Conservation (phyloP, 495 filamentous ascomycete genomes). For the Trichoderma reesei region DNA sequence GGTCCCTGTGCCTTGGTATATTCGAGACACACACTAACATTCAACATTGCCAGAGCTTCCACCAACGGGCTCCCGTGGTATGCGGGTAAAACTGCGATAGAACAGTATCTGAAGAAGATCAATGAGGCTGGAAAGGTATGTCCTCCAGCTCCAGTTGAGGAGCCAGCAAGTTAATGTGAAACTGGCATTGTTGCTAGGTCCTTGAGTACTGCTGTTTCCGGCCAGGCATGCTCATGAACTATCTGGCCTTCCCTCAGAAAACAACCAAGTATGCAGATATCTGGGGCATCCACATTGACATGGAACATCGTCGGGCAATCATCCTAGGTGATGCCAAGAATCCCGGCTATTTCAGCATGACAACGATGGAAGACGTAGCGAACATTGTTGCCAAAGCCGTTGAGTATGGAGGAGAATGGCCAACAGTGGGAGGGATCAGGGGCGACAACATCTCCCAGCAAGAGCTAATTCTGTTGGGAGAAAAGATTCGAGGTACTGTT, state of each 20-base stretch:
- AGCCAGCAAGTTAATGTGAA: neutral
- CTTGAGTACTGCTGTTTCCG: conserved; percentile 52
- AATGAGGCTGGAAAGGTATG: conserved; percentile 41
- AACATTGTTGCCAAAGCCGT: conserved; percentile 40
- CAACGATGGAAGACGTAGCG: conserved; percentile 38
- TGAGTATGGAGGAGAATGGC: conserved; percentile 48
- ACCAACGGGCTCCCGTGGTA: conserved; percentile 37
- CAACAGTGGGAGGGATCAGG: conserved; percentile 40
- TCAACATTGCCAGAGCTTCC: conserved; percentile 13
- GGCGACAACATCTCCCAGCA: conserved; percentile 34
- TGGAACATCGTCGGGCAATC: conserved; percentile 31
- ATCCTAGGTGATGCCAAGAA: conserved; percentile 19
- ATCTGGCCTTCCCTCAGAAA: conserved; percentile 40
- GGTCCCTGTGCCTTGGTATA: neutral
- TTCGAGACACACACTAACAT: neutral
- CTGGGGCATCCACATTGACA: conserved; percentile 40
- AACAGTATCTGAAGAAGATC: conserved; percentile 39
- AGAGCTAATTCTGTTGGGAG: conserved; percentile 36
- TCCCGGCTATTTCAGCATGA: conserved; percentile 22
- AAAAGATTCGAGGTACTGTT: conserved; percentile 39
- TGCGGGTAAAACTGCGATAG: conserved; percentile 35
- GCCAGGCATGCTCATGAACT: conserved; percentile 45
- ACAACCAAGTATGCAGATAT: conserved; percentile 39
- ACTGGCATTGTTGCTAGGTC: conserved; percentile 23
- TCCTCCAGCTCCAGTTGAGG: conserved; percentile 12